Conservation (phyloP, 495 filamentous ascomycete species). For the Neurospora sp. region DNA sequence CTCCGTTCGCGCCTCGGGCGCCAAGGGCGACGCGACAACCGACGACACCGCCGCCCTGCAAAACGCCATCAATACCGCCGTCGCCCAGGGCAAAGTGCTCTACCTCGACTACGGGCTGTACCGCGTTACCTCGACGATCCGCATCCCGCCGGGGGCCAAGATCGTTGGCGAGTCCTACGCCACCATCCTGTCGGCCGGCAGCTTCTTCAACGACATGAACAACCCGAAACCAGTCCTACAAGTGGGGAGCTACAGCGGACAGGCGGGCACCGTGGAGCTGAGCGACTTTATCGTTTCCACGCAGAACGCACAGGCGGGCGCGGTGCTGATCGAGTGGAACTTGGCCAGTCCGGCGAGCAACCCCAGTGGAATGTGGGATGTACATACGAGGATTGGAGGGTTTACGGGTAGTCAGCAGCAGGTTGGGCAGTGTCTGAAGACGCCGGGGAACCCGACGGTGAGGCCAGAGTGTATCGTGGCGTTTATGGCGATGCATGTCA, state of each 20-base stretch:
- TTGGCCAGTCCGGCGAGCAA: slow-evolving; percentile 49
- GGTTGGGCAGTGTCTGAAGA: slow-evolving; percentile 58
- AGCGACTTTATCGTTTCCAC: slow-evolving; percentile 69
- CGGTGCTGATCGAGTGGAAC: slow-evolving; percentile 84
- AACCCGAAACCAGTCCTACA: slow-evolving; percentile 63
- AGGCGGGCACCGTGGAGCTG: slow-evolving; percentile 67
- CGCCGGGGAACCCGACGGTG: slow-evolving; percentile 42
- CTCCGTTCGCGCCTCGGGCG: slow-evolving; percentile 55
- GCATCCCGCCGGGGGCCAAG: slow-evolving; percentile 47
- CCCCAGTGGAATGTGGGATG: slow-evolving; percentile 78
- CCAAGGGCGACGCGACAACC: slow-evolving; percentile 58
- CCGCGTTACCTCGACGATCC: slow-evolving; percentile 56
- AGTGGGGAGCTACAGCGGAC: slow-evolving; percentile 64
- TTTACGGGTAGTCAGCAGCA: slow-evolving; percentile 69
- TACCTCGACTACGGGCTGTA: slow-evolving; percentile 50
- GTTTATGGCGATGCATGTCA: slow-evolving; percentile 76
- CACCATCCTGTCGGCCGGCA: slow-evolving; percentile 71
- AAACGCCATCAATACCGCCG: slow-evolving; percentile 45
- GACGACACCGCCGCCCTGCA: slow-evolving; percentile 61
- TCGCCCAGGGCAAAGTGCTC: slow-evolving; percentile 51
- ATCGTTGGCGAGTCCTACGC: slow-evolving; percentile 87
- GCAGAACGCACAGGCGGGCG: slow-evolving; percentile 63
- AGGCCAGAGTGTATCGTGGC: slow-evolving; percentile 55
- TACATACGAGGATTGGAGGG: slow-evolving; percentile 75
- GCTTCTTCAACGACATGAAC: slow-evolving; percentile 55